Percentiles rank a stretch among this genome's conserved stretches.
These are phyloP conservation scores for Camelina sativa DNA, from an alignment of 345 rosid species.

Conservation along the genomic window DNA sequence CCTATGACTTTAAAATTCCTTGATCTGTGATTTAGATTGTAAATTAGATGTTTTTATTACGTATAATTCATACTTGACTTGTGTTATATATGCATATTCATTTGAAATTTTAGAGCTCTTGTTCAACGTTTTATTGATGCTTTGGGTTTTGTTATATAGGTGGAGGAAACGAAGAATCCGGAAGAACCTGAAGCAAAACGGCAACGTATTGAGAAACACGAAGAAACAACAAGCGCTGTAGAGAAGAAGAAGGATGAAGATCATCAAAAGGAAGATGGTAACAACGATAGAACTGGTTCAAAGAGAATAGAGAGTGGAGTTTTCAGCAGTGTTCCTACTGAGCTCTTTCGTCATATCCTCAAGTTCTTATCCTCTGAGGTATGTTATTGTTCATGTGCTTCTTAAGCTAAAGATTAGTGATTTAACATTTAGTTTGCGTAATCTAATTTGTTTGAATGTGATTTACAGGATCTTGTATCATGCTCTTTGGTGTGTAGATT, in stretches of 20 bases:
- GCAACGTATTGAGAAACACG: constrained; percentile 43
- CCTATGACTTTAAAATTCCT: not conserved
- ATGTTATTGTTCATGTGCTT: not conserved
- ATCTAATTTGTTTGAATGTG: constrained; percentile 18
- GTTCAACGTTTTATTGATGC: constrained; percentile 16
- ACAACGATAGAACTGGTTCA: constrained; percentile 24
- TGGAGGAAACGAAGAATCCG: constrained; percentile 34
- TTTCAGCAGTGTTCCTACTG: constrained; percentile 77
- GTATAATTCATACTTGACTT: not conserved
- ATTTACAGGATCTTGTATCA: constrained; percentile 77
- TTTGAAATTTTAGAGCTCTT: not conserved
- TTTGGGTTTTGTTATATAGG: constrained; percentile 38
- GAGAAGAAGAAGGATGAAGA: constrained; percentile 29
- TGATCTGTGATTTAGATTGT: constrained; percentile 16
- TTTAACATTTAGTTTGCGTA: not conserved
- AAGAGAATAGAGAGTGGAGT: constrained; percentile 69
- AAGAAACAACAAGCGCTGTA: constrained; percentile 30
- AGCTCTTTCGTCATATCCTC: constrained; percentile 79
- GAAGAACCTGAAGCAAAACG: constrained; percentile 58
- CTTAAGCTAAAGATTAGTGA: not conserved
- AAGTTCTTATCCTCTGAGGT: constrained; percentile 95
- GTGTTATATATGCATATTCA: not conserved
- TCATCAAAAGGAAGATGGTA: constrained; percentile 33
- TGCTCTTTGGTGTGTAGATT: constrained; percentile 83
- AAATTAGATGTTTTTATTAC: not conserved